Percentiles rank a stretch among this genome's conserved stretches.
phyloP scores from a whole-genome alignment of 1,284 basidiomycete species.

The Cutaneotrichosporon mucoides region DNA sequence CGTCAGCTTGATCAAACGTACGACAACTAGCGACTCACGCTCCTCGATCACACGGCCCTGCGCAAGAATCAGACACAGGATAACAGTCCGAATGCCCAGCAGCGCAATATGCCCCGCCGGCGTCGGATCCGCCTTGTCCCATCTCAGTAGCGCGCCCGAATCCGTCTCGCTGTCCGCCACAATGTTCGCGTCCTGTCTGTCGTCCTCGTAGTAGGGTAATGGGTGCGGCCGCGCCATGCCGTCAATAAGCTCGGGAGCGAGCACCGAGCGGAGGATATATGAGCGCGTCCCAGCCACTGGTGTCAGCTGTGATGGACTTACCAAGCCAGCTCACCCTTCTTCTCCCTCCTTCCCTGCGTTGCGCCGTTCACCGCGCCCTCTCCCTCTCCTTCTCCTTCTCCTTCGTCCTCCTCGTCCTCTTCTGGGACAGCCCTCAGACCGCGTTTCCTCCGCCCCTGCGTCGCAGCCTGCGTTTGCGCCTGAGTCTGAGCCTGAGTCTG shows the following conservation, averaged over 20 bases:
- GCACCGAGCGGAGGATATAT: slow-evolving; percentile 41
- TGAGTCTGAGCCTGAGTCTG: slow-evolving; percentile 12
- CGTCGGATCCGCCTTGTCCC: slow-evolving; percentile 44
- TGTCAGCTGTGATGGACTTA: not conserved
- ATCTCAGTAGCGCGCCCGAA: slow-evolving; percentile 41
- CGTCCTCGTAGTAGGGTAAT: slow-evolving; percentile 20
- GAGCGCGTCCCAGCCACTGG: slow-evolving; percentile 17
- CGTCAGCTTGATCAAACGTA: not conserved
- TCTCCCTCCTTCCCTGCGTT: slow-evolving; percentile 18
- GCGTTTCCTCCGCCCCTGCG: no score
- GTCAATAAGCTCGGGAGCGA: slow-evolving; percentile 28
- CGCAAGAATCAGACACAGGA: slow-evolving; percentile 42
- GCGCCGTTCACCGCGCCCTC: slow-evolving; percentile 16
- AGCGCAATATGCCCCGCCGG: slow-evolving; percentile 32
- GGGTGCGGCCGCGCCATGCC: slow-evolving; percentile 29
- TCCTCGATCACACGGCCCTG: slow-evolving; percentile 33
- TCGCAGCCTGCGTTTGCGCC: slow-evolving; percentile 3
- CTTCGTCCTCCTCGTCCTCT: slow-evolving; percentile 23
- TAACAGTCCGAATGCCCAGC: slow-evolving; percentile 44
- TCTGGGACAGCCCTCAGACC: no score
- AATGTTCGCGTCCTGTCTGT: slow-evolving; percentile 4
- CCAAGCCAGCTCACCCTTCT: slow-evolving; percentile 15
- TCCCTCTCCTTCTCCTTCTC: slow-evolving; percentile 21
- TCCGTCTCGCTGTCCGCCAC: slow-evolving; percentile 23
- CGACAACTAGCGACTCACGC: slow-evolving; percentile 23